Percentiles rank a stretch among this genome's conserved stretches.
These are phyloP conservation scores for Prunus armeniaca DNA, from an alignment of 306 rosid genomes.

Conservation along the genomic window DNA sequence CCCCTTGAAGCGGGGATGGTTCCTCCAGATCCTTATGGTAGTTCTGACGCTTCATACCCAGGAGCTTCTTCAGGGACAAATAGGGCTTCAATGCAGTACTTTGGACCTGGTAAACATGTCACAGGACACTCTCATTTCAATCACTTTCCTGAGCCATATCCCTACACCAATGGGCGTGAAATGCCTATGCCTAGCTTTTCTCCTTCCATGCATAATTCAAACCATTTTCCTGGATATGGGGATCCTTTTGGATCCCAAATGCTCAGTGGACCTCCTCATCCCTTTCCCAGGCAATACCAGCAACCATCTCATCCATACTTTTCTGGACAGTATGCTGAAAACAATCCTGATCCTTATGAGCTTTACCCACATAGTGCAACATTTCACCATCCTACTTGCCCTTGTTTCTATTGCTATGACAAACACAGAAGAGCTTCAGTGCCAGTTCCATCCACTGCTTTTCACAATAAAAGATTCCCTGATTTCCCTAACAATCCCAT, in stretches of 20 bases:
- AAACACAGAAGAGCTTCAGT: conserved; percentile 47
- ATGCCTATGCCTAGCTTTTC: conserved; percentile 41
- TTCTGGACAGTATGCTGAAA: conserved; percentile 54
- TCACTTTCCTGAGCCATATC: conserved; percentile 53
- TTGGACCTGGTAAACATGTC: conserved; percentile 48
- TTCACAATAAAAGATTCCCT: conserved; percentile 51
- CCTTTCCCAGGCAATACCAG: conserved; percentile 44
- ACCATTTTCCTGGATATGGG: conserved; percentile 53
- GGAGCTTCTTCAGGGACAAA: conserved; percentile 48
- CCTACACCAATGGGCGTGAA: conserved; percentile 57
- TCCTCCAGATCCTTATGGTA: conserved; percentile 58
- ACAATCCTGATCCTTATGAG: conserved; percentile 45
- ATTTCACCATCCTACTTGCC: conserved; percentile 74
- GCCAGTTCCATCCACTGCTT: conserved; percentile 48
- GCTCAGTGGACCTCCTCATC: conserved; percentile 47
- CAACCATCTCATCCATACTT: conserved; percentile 65
- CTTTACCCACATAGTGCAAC: conserved; percentile 49
- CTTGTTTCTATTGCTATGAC: conserved; percentile 72
- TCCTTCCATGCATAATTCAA: conserved; percentile 59
- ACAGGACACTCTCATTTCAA: conserved; percentile 53
- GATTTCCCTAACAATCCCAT: conserved; percentile 52
- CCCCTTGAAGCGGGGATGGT: conserved; percentile 40
- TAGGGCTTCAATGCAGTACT: conserved; percentile 46
- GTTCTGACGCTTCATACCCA: conserved; percentile 45
- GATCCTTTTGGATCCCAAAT: conserved; percentile 63